Evolutionary conservation across 2,329 filamentous ascomycete genomes (phyloP).

Genomic region (Arachnopeziza araneosa): DNA sequence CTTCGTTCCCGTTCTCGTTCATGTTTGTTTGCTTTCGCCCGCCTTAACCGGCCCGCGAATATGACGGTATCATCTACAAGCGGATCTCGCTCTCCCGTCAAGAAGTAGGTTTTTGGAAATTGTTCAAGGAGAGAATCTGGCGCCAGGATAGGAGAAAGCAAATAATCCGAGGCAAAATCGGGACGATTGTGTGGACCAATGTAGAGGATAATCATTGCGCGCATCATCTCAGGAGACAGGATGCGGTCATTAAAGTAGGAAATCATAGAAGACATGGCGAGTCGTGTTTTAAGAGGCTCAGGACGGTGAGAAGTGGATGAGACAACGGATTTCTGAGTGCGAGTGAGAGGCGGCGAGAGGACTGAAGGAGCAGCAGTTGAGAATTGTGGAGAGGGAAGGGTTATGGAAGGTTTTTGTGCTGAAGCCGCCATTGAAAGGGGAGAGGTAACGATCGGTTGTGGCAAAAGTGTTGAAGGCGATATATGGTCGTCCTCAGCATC

Average conservation of each 20-base stretch:
- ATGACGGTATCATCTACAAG: constrained; percentile 96
- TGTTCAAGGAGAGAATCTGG: constrained; percentile 74
- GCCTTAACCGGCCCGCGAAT: constrained; percentile 81
- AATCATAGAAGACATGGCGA: constrained; percentile 94
- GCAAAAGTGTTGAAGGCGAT: constrained; percentile 29
- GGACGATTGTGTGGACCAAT: constrained; percentile 90
- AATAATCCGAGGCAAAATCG: constrained; percentile 86
- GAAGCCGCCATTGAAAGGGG: neutral
- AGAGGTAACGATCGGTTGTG: constrained; percentile 6
- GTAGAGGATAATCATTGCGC: constrained; percentile 97
- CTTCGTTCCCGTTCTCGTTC: constrained; percentile 47
- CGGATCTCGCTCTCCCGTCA: constrained; percentile 92
- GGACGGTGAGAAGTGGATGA: constrained; percentile 42
- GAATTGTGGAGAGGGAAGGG: constrained; percentile 21
- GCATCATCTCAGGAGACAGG: constrained; percentile 95
- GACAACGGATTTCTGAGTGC: neutral
- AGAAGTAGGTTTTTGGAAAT: constrained; percentile 93
- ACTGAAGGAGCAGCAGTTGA: constrained; percentile 21
- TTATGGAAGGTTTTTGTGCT: constrained; percentile 10
- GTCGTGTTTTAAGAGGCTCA: constrained; percentile 67
- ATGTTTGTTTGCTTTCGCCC: constrained; percentile 60
- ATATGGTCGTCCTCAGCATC: constrained; percentile 57
- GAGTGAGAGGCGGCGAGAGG: constrained; percentile 14
- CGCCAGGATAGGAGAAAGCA: constrained; percentile 83
- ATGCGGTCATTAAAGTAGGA: constrained; percentile 97